Conservation (phyloP, 345 rosid species). For the Rhodomyrtus tomentosa region DNA sequence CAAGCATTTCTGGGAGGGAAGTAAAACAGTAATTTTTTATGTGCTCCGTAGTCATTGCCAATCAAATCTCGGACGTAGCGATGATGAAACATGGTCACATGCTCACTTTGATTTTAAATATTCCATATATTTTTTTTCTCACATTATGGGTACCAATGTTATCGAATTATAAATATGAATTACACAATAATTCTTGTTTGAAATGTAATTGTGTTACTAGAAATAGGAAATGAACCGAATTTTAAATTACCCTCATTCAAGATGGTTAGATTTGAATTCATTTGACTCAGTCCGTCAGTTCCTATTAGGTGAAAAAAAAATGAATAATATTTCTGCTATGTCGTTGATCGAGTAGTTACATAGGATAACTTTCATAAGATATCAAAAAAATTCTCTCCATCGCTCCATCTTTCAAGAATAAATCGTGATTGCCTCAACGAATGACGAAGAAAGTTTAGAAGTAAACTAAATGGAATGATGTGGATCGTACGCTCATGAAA, state of each 20-base stretch:
- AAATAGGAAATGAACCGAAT: neutral
- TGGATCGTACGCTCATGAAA: neutral
- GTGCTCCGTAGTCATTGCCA: neutral
- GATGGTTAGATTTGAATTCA: neutral
- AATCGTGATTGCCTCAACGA: neutral
- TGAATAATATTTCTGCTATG: neutral
- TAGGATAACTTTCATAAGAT: neutral
- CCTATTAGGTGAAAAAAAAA: neutral
- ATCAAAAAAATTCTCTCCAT: neutral
- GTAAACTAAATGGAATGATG: neutral
- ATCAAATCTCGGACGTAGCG: neutral
- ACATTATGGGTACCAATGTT: neutral
- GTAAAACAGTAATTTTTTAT: neutral
- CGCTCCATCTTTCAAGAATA: neutral
- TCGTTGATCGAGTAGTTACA: neutral
- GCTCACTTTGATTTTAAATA: neutral
- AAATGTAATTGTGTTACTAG: too few species aligned
- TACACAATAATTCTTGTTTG: neutral
- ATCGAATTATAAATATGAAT: neutral
- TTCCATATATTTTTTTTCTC: neutral
- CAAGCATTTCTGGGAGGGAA: neutral
- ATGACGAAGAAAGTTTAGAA: neutral
- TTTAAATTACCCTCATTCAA: neutral
- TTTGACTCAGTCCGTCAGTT: neutral
- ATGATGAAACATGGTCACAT: neutral